Conservation (phyloP, 2,329 filamentous ascomycete genomes). For the Herpomyces periplanetae region DNA sequence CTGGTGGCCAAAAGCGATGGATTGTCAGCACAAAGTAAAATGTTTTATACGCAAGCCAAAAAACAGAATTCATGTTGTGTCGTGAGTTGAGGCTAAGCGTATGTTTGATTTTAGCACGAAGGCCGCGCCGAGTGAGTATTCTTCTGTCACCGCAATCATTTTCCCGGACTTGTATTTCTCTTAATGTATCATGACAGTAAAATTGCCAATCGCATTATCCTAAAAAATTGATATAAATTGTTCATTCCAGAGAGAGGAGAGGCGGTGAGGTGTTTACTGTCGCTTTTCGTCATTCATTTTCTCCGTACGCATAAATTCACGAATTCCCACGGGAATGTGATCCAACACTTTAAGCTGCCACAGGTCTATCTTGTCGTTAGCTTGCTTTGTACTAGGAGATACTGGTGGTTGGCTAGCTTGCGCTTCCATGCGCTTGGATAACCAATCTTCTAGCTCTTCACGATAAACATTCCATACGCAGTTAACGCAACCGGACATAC, state of each 20-base stretch:
- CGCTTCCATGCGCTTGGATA: conserved; percentile 20
- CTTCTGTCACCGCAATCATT: no score
- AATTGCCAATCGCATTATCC: no score
- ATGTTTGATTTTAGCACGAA: no score
- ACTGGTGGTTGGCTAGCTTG: conserved; percentile 12
- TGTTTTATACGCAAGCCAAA: conserved; percentile 49
- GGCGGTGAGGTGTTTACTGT: no score
- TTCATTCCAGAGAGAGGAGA: no score
- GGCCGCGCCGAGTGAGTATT: no score
- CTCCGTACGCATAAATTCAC: conserved; percentile 89
- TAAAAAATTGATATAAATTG: no score
- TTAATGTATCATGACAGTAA: no score
- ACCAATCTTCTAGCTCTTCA: conserved; percentile 76
- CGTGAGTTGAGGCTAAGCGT: conserved; percentile 14
- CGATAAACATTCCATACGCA: conserved; percentile 80
- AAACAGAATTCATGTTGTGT: conserved; percentile 20
- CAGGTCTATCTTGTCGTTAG: conserved; percentile 3
- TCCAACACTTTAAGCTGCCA: conserved; percentile 16
- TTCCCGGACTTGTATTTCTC: no score
- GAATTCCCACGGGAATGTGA: conserved; percentile 54
- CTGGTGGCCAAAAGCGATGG: conserved; percentile 74
- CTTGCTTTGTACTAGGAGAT: conserved; percentile 5
- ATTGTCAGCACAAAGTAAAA: conserved; percentile 65
- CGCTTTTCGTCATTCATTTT: conserved; percentile 49
- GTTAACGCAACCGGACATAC: conserved; percentile 92